Evolutionary conservation across 2,329 filamentous ascomycete genomes (phyloP).

Genomic region (Lasiodiplodia gonubiensis): DNA sequence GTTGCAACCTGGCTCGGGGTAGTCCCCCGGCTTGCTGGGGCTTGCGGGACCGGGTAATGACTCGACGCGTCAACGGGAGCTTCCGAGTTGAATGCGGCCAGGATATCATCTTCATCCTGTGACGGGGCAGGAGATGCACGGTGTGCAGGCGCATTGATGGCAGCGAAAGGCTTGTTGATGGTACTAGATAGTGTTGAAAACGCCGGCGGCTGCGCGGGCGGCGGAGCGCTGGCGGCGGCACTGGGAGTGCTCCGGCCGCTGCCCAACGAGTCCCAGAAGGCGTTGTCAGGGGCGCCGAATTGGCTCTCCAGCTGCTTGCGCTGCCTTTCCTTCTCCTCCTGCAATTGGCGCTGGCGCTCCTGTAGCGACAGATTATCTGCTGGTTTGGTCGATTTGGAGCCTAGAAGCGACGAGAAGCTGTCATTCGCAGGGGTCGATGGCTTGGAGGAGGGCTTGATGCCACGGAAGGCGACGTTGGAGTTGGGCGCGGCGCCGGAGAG

Average conservation of each 20-base stretch:
- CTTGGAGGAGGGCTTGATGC: slow-evolving; percentile 58
- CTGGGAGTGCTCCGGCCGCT: slow-evolving; percentile 55
- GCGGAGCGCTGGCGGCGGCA: slow-evolving; percentile 45
- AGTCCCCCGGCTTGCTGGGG: slow-evolving; percentile 38
- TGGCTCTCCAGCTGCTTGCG: slow-evolving; percentile 74
- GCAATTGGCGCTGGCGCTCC: slow-evolving; percentile 70
- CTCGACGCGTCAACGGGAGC: slow-evolving; percentile 65
- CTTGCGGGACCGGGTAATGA: slow-evolving; percentile 59
- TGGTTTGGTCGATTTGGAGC: slow-evolving; percentile 64
- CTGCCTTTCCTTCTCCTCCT: slow-evolving; percentile 78
- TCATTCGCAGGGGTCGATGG: slow-evolving; percentile 62
- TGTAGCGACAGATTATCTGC: slow-evolving; percentile 72
- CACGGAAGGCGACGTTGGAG: slow-evolving; percentile 38
- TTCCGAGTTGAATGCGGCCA: slow-evolving; percentile 65
- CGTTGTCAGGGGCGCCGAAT: slow-evolving; percentile 70
- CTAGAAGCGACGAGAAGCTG: slow-evolving; percentile 79
- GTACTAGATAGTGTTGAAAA: slow-evolving; percentile 50
- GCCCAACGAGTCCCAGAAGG: slow-evolving; percentile 78
- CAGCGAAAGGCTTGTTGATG: slow-evolving; percentile 48
- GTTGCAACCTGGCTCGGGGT: slow-evolving; percentile 8
- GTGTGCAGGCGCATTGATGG: slow-evolving; percentile 39
- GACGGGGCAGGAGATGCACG: slow-evolving; percentile 30
- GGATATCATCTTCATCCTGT: slow-evolving; percentile 62
- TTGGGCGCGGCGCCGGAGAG: slow-evolving; percentile 41
- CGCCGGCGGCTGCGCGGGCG: slow-evolving; percentile 35